Evolutionary conservation across 192 early-diverging fungal genomes (phyloP), one percentile per base, ranked within the genome.

Genomic region (Coemansia sp.): DNA sequence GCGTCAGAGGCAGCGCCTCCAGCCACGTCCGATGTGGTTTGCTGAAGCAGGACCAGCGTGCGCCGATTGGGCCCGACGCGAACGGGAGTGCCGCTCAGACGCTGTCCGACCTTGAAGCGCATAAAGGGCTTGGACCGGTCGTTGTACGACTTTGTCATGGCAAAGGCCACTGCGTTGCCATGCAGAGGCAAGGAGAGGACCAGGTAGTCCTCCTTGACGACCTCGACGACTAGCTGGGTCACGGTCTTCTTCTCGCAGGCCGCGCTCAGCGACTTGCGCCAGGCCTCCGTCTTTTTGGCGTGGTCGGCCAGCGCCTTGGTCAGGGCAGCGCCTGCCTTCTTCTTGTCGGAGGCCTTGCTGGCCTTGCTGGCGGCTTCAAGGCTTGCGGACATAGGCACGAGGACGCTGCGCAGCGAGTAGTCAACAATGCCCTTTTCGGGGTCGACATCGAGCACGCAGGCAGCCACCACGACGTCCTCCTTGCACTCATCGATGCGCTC

Each of bases 151-250:
- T 88, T 87, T 49, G 85, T 77, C 51, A 79, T 56, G 7, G 88
- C 87, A 73, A 88, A 89, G 1, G 81, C 85, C 59, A 90, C 76
- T 37, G 65, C 56, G 59, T 88, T 84, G 64, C 72, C 70, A 38
- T 79, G 40, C 35, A 65, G 62, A 1, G 93, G 91, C 58, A 94
- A 53, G 5, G 87, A 85, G 11, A 92, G 58, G 25, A 95, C 85
- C 24, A 88, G 53, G 63, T 95, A 95, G 68, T 90, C 89, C 29
- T 93, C 87, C 79, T 94, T 95, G 59, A 95, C 85, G 12, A 92
- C 60, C 63, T 91, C 87, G 38, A 95, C 85, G 24, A 86, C 76
- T 25, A 86, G 79, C 29, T 90, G 90, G 4, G 71, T 74, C 35
- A 38, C 45, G 8, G 59, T n/a, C 36, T 66, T 54, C 49, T 70